Base-by-base conservation (phyloP, 805 yeast species). In the Nakazawaea siamensis region DNA sequence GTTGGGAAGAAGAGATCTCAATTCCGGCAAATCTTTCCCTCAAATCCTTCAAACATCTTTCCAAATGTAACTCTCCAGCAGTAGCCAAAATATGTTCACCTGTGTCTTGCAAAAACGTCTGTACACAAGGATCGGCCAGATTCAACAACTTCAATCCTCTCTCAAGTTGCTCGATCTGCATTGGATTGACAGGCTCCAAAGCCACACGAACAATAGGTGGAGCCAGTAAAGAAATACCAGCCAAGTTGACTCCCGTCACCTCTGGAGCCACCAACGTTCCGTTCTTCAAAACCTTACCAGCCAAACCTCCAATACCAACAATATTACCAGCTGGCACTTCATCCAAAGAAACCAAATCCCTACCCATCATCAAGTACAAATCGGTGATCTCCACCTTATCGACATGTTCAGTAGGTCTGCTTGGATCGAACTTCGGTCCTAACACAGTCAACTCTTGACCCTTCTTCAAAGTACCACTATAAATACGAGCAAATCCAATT, bases 31-130 rank as follows among this genome's bases (percentile, higher is more conserved):
- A 92, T 46, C 97, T 66, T 48, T 85, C 95, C 36, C 72, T 76
- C 49, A 92, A 61, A 58, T 92, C 99, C 50, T 86, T 87, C 45
- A 92, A 56, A 57, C 98, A 92, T 51, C 98, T 72, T 51, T 92
- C 99, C 27, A 92, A 64, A 62, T 92, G 99, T 43, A 92, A 65
- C 57, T 92, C 98, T 33, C 99, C 99, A 8, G 98, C 96, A 8
- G 95, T 88, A 29, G 94, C 85, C 46, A 92, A 64, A 44, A 92
- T 87, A 46, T 84, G 83, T 57, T 92, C 99, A 38, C 99, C 99
- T 7, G 79, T 76, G 39, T 85, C 95, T 48, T 84, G 88, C 28
- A 86, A 66, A 48, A 73, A 81, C 38, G 88, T 80, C 47, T 85
- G 86, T 15, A 88, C 94, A 48, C 95, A 90, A 1, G 99, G 97